Conservation (phyloP, 345 rosid species). For the Rhodamnia argentea region DNA sequence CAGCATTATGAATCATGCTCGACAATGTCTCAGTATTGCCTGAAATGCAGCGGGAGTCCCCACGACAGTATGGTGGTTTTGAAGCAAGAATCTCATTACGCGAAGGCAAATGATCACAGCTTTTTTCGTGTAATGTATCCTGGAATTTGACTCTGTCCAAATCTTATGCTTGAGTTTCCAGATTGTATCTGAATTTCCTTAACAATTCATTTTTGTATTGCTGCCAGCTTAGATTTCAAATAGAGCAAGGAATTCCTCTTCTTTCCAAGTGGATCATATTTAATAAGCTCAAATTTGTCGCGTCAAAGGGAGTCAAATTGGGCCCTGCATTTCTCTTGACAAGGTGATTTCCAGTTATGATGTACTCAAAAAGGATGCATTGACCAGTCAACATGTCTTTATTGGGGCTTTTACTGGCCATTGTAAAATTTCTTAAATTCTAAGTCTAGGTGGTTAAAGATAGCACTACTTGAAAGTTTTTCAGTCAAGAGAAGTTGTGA, state of each 20-base stretch:
- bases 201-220: slow-evolving; percentile 2
- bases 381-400: background rate
- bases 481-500: background rate
- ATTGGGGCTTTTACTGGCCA: background rate
- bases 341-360: slow-evolving; percentile 32
- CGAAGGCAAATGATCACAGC: slow-evolving; percentile 67
- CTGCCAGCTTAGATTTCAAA: slow-evolving; percentile 73
- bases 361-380: background rate
- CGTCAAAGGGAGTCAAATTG: slow-evolving; percentile 75
- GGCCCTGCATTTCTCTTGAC: slow-evolving; percentile 86
- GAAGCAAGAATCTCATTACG: slow-evolving; percentile 88
- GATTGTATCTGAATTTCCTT: background rate
- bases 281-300: slow-evolving; percentile 79
- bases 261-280: slow-evolving; percentile 86
- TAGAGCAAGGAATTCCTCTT: slow-evolving; percentile 94
- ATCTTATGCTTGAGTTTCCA: background rate
- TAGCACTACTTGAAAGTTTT: background rate
- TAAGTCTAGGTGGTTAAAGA: background rate
- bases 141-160: background rate
- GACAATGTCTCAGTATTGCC: slow-evolving; percentile 10
- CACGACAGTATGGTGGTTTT: slow-evolving; percentile 85
- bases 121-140: slow-evolving; percentile 65
- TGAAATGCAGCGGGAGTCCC: slow-evolving; percentile 58
- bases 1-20: slow-evolving; percentile 6
- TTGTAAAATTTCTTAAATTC: background rate